Conservation (phyloP, 2,329 filamentous ascomycete species). For the Rhynchosporium agropyri region DNA sequence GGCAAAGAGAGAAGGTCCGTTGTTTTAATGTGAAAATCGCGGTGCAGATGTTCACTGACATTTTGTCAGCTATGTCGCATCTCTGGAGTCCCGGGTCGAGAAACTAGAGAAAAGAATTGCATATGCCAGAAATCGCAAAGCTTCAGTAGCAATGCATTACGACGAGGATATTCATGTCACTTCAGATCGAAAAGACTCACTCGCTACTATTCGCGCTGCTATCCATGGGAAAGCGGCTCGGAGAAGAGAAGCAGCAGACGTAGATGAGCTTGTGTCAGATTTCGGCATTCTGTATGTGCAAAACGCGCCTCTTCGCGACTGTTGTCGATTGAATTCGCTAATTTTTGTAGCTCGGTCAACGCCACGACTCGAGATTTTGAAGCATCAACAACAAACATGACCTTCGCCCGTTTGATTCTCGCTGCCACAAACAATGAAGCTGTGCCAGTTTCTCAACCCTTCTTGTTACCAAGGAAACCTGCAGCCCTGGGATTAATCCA, state of each 20-base stretch:
- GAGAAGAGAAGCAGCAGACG: slow-evolving; percentile 76
- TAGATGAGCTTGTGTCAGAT: slow-evolving; percentile 89
- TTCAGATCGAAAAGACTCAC: slow-evolving; percentile 64
- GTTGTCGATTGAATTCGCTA: slow-evolving; percentile 15
- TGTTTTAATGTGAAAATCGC: not conserved
- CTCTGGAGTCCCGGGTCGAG: slow-evolving; percentile 88
- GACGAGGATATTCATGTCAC: slow-evolving; percentile 51
- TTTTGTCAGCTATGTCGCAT: slow-evolving; percentile 76
- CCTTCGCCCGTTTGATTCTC: slow-evolving; percentile 84
- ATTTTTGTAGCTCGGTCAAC: slow-evolving; percentile 73
- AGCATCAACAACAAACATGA: slow-evolving; percentile 84
- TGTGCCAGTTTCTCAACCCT: slow-evolving; percentile 63
- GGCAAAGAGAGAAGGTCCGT: slow-evolving; percentile 86
- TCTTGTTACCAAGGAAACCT: slow-evolving; percentile 70
- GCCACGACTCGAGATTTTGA: slow-evolving; percentile 94
- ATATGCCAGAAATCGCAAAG: slow-evolving; percentile 71
- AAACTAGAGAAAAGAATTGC: slow-evolving; percentile 79
- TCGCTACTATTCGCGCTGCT: slow-evolving; percentile 62
- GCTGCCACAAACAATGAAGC: slow-evolving; percentile 78
- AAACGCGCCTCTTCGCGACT: slow-evolving; percentile 1
- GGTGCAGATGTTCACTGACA: slow-evolving; percentile 27
- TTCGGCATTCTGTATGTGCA: slow-evolving; percentile 80
- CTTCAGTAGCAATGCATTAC: slow-evolving; percentile 68
- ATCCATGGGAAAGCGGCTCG: slow-evolving; percentile 67
- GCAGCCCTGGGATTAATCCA: slow-evolving; percentile 71